phyloP scores from a whole-genome alignment of 2,329 filamentous ascomycete species.

The Colletotrichum sp. region DNA sequence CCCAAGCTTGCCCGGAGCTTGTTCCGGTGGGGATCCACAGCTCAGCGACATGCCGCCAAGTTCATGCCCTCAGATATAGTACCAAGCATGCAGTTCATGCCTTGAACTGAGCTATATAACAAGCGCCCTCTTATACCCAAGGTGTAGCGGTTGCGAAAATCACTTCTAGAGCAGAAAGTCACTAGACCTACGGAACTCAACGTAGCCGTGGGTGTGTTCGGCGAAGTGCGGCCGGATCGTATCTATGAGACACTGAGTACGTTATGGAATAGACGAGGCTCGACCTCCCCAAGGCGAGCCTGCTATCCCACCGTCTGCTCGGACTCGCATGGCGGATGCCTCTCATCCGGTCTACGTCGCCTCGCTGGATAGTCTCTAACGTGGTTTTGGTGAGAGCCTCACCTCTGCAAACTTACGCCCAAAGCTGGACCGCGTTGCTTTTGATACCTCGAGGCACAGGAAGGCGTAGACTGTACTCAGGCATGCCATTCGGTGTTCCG shows the following conservation, averaged over 20 bases:
- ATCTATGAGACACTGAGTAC: background rate
- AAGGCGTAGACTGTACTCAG: background rate
- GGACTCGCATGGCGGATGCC: background rate
- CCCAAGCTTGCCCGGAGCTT: background rate
- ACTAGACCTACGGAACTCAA: background rate
- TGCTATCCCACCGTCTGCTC: background rate
- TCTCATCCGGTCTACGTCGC: background rate
- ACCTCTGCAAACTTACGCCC: background rate
- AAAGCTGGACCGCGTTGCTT: background rate
- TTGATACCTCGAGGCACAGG: background rate
- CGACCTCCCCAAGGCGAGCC: background rate
- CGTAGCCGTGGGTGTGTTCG: background rate
- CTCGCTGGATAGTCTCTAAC: background rate
- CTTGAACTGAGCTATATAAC: background rate
- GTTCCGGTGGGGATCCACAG: background rate
- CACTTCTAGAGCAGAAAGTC: background rate
- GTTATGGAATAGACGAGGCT: background rate
- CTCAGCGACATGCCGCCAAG: background rate
- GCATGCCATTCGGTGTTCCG: background rate
- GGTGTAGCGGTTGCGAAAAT: background rate
- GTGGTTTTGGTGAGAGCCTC: background rate
- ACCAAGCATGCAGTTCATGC: background rate
- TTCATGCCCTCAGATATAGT: conserved; percentile 2
- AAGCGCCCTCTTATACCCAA: background rate
- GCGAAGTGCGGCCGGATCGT: background rate